Percentiles rank a stretch among this genome's conserved stretches.
Evolutionary conservation across 768 basidiomycete genomes (phyloP).

Genomic region (Tulasnella sp.): DNA sequence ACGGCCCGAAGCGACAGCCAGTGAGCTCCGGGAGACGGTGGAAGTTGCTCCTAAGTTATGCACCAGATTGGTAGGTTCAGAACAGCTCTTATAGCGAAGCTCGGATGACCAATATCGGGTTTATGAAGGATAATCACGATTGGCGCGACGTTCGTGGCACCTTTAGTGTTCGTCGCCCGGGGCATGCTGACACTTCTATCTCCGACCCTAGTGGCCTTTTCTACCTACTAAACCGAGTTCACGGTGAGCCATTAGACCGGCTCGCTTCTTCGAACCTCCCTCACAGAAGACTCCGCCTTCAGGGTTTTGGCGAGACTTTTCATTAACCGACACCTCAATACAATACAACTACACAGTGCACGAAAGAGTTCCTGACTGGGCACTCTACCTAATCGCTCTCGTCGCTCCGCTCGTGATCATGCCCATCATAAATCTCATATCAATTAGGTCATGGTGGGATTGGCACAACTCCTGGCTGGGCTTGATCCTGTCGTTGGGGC

Average conservation of each 20-base stretch:
- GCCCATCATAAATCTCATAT: constrained; percentile 62
- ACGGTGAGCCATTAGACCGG: constrained; percentile 41
- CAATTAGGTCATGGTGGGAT: constrained; percentile 86
- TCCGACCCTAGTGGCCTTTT: constrained; percentile 50
- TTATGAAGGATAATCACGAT: constrained; percentile 62
- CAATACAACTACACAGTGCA: constrained; percentile 58
- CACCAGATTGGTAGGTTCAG: constrained; percentile 67
- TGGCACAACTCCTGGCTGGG: constrained; percentile 53
- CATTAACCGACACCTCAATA: constrained; percentile 62
- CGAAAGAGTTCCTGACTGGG: constrained; percentile 65
- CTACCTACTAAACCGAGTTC: constrained; percentile 60
- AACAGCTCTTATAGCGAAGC: constrained; percentile 1
- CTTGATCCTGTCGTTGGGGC: constrained; percentile 61
- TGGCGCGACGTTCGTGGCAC: constrained; percentile 53
- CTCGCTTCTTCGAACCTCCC: not conserved
- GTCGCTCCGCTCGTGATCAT: constrained; percentile 70
- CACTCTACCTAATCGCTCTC: constrained; percentile 44
- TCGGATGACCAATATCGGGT: constrained; percentile 1
- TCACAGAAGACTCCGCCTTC: not conserved
- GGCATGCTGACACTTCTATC: not conserved
- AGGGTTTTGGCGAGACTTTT: constrained; percentile 68
- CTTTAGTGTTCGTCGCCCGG: not conserved
- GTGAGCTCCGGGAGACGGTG: constrained; percentile 34
- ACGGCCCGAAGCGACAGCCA: not conserved
- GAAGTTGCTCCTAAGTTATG: constrained; percentile 56